These are phyloP conservation scores for Castanea mollissima DNA, from an alignment of 306 rosid species.

Conservation along the genomic window DNA sequence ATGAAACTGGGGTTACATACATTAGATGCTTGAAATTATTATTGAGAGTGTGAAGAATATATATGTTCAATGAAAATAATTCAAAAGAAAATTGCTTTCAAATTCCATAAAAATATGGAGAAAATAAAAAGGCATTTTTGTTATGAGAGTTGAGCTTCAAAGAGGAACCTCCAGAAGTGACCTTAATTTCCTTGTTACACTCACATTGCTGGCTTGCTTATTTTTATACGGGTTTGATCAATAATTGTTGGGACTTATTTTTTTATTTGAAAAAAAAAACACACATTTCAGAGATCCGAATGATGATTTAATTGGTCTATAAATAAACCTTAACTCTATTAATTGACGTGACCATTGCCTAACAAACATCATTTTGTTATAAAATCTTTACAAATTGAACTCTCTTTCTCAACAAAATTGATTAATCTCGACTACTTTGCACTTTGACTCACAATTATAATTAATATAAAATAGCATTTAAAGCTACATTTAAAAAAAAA, in stretches of 20 bases:
- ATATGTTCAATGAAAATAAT: no score
- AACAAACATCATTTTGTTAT: neutral
- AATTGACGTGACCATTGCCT: neutral
- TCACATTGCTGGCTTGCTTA: no score
- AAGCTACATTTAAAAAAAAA: neutral
- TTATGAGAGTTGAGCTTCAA: neutral
- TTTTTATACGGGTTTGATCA: neutral
- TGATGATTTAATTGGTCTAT: neutral
- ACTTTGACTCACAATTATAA: neutral
- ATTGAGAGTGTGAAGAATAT: no score
- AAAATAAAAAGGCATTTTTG: neutral
- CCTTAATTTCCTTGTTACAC: no score
- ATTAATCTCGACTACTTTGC: no score
- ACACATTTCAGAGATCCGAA: neutral
- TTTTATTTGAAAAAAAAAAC: no score
- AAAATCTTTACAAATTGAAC: neutral
- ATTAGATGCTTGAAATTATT: no score
- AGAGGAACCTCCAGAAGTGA: neutral
- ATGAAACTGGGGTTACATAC: no score
- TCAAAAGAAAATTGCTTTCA: neutral
- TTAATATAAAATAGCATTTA: neutral
- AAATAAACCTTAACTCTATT: neutral
- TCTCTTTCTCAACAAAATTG: neutral
- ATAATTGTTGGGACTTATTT: no score
- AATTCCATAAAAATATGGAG: neutral